A percentile compares a stretch with the other conserved stretches of the same genome.
Evolutionary conservation across 2,329 filamentous ascomycete species (phyloP).

Genomic region (Dactylellina drechsleri): DNA sequence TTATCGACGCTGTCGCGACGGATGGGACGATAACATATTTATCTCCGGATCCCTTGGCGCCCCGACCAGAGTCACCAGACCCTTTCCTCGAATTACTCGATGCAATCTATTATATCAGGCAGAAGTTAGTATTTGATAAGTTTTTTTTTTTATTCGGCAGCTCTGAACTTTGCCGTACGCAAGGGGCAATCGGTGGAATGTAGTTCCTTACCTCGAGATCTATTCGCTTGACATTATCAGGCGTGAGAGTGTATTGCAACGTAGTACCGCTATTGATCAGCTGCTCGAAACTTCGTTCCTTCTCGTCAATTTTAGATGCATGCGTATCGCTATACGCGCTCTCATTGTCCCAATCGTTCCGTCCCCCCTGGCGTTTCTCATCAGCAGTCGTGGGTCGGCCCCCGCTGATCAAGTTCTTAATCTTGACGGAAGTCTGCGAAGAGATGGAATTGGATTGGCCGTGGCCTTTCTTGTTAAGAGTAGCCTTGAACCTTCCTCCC

Average conservation of each 20-base stretch:
- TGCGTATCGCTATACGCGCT: constrained; percentile 63
- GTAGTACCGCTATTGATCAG: constrained; percentile 84
- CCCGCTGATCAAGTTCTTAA: constrained; percentile 62
- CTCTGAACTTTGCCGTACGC: constrained; percentile 20
- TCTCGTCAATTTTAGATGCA: constrained; percentile 64
- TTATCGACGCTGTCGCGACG: background rate
- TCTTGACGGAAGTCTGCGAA: constrained; percentile 60
- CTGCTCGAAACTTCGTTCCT: constrained; percentile 77
- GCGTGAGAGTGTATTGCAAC: constrained; percentile 82
- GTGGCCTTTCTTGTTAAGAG: constrained; percentile 59
- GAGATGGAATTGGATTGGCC: constrained; percentile 58
- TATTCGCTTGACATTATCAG: constrained; percentile 79
- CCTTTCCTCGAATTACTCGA: constrained; percentile 46
- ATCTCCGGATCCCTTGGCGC: constrained; percentile 23
- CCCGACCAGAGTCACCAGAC: constrained; percentile 45
- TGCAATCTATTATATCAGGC: constrained; percentile 43
- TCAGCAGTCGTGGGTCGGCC: constrained; percentile 49
- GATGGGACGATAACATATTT: constrained; percentile 42
- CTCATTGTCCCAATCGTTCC: constrained; percentile 66
- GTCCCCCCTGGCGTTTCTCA: constrained; percentile 47
- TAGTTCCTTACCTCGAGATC: constrained; percentile 66
- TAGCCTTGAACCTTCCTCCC: constrained; percentile 55
- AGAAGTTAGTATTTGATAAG: constrained; percentile 27
- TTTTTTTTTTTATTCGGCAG: too few species aligned
- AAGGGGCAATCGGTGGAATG: constrained; percentile 33